Evolutionary conservation across 768 basidiomycete genomes (phyloP), one percentile per base, ranked within the genome.

Genomic region (Hirschioporus abietinus): DNA sequence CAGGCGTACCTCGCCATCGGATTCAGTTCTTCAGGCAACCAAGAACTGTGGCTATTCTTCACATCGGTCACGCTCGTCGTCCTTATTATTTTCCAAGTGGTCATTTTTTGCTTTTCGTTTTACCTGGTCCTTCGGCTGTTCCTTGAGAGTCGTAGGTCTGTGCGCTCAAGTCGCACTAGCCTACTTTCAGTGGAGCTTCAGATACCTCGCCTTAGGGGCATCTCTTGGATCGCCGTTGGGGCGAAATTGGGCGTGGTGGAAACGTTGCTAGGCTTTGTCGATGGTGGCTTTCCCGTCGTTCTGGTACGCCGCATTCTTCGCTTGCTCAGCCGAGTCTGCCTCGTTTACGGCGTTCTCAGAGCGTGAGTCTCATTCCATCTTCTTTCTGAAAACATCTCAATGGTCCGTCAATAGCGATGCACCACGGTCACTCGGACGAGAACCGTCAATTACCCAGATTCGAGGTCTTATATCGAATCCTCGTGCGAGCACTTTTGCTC

Each of bases 231-330:
- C 60, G 77, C 82, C n/a, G 77, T 72, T 0, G 89, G 85, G 2
- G 72, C 89, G 65, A 83, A 86, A 71, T 71, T 92, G 26, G 89
- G 89, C 10, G 84, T 84, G 2, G 72, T 88, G 61, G 92, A 93
- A 75, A 85, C 83, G 6, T 74, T 86, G 7, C 71, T 88, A 10
- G 92, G 90, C 0, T 92, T 91, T 69, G 82, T 81, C 1, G 75
- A 78, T 17, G 80, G 79, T 27, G 78, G 79, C 8, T 91, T 91
- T 71, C 83, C 80, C 0, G 70, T 82, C 10, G 76, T 80, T 0
- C 69, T 93, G 17, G 78, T 82, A 9, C 80, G 92, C 42, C 83
- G 91, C 18, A 76, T 86, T 24, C 67, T 93, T 36, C 80, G 88
- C 59, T 74, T 88, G 64, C 52, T 87, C 12, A 80, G 81, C 1